Percentiles rank a stretch among this genome's conserved stretches.
Conservation (phyloP, 75 land plant species). For the Cryptomeria japonica region DNA sequence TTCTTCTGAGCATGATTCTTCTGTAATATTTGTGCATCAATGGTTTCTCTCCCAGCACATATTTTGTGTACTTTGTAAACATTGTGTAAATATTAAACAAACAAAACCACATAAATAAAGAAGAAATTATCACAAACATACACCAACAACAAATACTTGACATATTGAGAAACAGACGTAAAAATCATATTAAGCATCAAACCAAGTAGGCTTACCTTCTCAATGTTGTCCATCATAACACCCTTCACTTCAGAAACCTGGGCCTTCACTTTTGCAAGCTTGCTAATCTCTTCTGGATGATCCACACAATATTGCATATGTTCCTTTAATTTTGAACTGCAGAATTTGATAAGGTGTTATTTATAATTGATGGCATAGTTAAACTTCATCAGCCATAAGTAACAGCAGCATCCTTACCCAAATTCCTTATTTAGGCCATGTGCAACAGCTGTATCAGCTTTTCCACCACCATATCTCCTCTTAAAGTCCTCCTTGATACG, state of each 20-base stretch:
- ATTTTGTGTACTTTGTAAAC: no score
- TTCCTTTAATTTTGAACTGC: conserved; percentile 77
- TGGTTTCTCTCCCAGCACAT: no score
- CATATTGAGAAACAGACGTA: neutral
- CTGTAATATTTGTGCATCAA: no score
- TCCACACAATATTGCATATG: conserved; percentile 80
- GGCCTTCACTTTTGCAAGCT: conserved; percentile 73
- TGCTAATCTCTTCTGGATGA: conserved; percentile 74
- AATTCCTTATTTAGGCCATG: conserved; percentile 70
- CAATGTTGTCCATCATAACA: conserved; percentile 87
- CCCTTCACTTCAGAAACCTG: conserved; percentile 88
- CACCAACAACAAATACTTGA: neutral
- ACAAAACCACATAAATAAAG: neutral
- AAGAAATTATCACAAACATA: neutral
- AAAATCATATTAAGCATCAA: neutral
- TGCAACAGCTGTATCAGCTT: conserved; percentile 65
- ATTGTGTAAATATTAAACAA: no score
- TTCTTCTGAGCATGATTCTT: no score
- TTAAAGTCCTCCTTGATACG: conserved; percentile 76
- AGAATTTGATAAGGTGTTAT: conserved; percentile 8
- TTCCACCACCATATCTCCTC: conserved; percentile 76
- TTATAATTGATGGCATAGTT: neutral
- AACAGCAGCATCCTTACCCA: conserved; percentile 20
- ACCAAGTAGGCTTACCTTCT: conserved; percentile 44
- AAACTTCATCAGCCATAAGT: neutral